Conservation (phyloP, 495 filamentous ascomycete species). For the Opeltia flavorubescens region DNA sequence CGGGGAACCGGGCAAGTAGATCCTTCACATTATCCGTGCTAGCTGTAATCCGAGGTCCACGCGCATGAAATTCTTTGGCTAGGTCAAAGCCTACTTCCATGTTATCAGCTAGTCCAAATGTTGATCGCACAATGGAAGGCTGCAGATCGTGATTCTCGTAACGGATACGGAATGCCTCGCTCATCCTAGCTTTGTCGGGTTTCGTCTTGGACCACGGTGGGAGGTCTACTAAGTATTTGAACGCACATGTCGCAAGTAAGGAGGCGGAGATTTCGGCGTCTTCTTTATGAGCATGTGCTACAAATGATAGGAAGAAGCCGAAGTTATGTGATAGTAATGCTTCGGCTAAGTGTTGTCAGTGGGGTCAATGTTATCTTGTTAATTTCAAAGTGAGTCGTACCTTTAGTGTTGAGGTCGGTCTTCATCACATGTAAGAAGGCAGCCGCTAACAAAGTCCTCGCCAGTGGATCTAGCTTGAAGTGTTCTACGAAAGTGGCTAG, state of each 20-base stretch:
- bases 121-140: conserved; percentile 57
- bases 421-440: conserved; percentile 72
- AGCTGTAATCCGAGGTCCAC: conserved; percentile 48
- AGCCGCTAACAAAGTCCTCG: conserved; percentile 77
- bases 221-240: conserved; percentile 67
- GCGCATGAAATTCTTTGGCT: conserved; percentile 62
- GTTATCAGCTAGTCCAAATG: conserved; percentile 58
- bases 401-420: conserved; percentile 75
- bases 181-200: conserved; percentile 52
- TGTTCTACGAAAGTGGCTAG: conserved; percentile 84
- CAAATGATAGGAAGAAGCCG: conserved; percentile 55
- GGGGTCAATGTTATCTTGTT: conserved; percentile 9
- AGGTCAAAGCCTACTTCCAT: conserved; percentile 51
- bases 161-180: conserved; percentile 49
- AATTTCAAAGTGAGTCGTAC: conserved; percentile 31
- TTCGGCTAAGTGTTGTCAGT: conserved; percentile 46
- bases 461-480: conserved; percentile 76
- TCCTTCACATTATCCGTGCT: conserved; percentile 41
- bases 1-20: conserved; percentile 49
- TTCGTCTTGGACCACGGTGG: conserved; percentile 63
- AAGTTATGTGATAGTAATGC: conserved; percentile 64
- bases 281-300: conserved; percentile 34
- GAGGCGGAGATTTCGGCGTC: conserved; percentile 46
- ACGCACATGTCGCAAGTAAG: conserved; percentile 63
- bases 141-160: conserved; percentile 47